phyloP scores from a whole-genome alignment of 495 filamentous ascomycete species.

The Hypoxylon fragiforme region DNA sequence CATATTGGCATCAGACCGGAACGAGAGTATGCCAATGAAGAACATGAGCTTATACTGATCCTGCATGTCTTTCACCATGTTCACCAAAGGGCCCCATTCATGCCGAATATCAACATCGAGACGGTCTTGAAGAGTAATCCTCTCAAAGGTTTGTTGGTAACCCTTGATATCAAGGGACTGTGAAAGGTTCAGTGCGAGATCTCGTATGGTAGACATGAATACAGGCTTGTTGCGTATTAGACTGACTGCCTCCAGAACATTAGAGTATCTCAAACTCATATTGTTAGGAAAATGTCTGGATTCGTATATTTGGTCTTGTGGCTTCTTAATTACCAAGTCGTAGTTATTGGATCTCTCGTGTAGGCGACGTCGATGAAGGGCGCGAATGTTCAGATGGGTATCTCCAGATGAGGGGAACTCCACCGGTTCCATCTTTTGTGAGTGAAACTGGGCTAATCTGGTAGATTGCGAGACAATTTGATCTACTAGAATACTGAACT shows the following conservation, averaged over 20 bases:
- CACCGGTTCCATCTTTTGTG: background rate
- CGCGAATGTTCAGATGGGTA: slow-evolving; percentile 39
- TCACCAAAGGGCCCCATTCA: slow-evolving; percentile 44
- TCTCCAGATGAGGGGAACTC: slow-evolving; percentile 2
- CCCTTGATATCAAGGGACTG: slow-evolving; percentile 40
- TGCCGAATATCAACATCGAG: slow-evolving; percentile 37
- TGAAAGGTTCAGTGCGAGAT: slow-evolving; percentile 34
- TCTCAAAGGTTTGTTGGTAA: slow-evolving; percentile 34
- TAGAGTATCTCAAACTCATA: slow-evolving; percentile 23
- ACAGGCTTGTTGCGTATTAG: slow-evolving; percentile 36
- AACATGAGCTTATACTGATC: slow-evolving; percentile 25
- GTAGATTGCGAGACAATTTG: slow-evolving; percentile 47
- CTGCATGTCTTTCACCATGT: slow-evolving; percentile 23
- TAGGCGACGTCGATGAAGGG: slow-evolving; percentile 41
- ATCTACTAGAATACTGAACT: slow-evolving; percentile 43
- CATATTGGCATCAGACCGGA: slow-evolving; percentile 36
- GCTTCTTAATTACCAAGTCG: background rate
- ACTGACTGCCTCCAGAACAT: slow-evolving; percentile 36
- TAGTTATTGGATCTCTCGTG: slow-evolving; percentile 38
- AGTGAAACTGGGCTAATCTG: slow-evolving; percentile 38
- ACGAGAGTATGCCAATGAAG: slow-evolving; percentile 33
- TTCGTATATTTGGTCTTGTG: slow-evolving; percentile 18
- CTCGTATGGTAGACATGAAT: slow-evolving; percentile 31
- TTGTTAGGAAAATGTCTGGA: slow-evolving; percentile 21
- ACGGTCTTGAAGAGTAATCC: slow-evolving; percentile 39